Conservation (phyloP, 2,329 filamentous ascomycete species). For the Sarocladiaceae sp. region DNA sequence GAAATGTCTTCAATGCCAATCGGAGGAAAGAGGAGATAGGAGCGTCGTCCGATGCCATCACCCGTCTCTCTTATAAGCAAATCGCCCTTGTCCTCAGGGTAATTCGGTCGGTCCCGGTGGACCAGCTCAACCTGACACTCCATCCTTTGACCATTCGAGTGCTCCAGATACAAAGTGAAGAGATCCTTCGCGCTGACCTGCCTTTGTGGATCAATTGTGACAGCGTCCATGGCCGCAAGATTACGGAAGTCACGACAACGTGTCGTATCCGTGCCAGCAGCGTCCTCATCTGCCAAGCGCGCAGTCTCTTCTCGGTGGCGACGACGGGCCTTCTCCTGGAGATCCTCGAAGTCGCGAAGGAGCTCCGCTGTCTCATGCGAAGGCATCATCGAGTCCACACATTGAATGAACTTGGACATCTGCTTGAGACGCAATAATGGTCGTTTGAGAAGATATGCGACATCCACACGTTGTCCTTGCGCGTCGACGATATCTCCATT, state of each 20-base stretch:
- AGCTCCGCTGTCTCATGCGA: conserved; percentile 41
- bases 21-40: conserved; percentile 89
- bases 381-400: conserved; percentile 52
- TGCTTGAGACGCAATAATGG: conserved; percentile 86
- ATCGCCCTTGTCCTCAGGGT: conserved; percentile 67
- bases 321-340: conserved; percentile 74
- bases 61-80: conserved; percentile 92
- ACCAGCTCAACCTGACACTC: conserved; percentile 87
- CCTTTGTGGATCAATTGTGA: conserved; percentile 69
- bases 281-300: conserved; percentile 77
- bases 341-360: conserved; percentile 55
- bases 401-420: conserved; percentile 76
- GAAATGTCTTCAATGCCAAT: conserved; percentile 71
- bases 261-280: conserved; percentile 75
- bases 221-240: conserved; percentile 64
- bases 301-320: conserved; percentile 62
- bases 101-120: conserved; percentile 73
- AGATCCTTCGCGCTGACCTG: conserved; percentile 87
- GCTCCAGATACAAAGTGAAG: conserved; percentile 78
- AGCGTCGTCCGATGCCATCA: conserved; percentile 54
- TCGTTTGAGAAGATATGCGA: conserved; percentile 86
- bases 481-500: conserved; percentile 65
- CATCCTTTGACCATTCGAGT: conserved; percentile 86
- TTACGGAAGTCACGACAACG: conserved; percentile 76
- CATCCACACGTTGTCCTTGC: conserved; percentile 86